These are phyloP conservation scores for Penicillium sp. DNA, from an alignment of 2,329 filamentous ascomycete species.

Conservation along the genomic window DNA sequence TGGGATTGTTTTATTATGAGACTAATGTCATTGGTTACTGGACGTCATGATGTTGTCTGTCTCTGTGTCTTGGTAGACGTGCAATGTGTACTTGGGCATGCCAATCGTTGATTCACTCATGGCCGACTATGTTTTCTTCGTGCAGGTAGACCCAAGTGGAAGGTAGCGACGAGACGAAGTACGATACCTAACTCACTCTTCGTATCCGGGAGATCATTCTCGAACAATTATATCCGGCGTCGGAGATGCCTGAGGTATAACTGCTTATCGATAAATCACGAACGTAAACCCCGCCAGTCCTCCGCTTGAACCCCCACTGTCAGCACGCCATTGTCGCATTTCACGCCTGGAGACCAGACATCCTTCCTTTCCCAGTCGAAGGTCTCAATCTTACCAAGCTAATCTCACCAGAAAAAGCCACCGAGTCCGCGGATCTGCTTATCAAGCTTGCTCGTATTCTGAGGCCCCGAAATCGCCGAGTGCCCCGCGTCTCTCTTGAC, in stretches of 20 bases:
- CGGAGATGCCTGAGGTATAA: slow-evolving; percentile 7
- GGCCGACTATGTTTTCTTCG: background rate
- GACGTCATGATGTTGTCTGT: slow-evolving; percentile 4
- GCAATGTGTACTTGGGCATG: background rate
- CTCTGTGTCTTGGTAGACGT: background rate
- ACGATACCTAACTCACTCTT: no score
- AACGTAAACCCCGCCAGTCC: slow-evolving; percentile 3
- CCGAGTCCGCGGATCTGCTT: background rate
- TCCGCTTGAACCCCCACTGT: background rate
- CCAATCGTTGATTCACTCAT: background rate
- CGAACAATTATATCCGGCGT: background rate
- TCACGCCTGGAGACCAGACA: background rate
- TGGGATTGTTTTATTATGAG: slow-evolving; percentile 20
- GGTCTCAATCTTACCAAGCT: background rate
- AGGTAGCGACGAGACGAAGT: background rate
- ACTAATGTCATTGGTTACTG: slow-evolving; percentile 26
- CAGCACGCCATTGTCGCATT: slow-evolving; percentile 5
- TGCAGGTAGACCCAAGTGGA: background rate
- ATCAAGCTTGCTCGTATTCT: slow-evolving; percentile 4
- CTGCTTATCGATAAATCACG: slow-evolving; percentile 21
- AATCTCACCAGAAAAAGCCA: background rate
- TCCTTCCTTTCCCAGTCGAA: background rate
- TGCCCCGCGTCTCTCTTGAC: background rate
- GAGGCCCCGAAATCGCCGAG: background rate
- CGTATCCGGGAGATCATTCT: no score